phyloP scores from a whole-genome alignment of 2,329 filamentous ascomycete genomes.

The Colletotrichum acutatum region DNA sequence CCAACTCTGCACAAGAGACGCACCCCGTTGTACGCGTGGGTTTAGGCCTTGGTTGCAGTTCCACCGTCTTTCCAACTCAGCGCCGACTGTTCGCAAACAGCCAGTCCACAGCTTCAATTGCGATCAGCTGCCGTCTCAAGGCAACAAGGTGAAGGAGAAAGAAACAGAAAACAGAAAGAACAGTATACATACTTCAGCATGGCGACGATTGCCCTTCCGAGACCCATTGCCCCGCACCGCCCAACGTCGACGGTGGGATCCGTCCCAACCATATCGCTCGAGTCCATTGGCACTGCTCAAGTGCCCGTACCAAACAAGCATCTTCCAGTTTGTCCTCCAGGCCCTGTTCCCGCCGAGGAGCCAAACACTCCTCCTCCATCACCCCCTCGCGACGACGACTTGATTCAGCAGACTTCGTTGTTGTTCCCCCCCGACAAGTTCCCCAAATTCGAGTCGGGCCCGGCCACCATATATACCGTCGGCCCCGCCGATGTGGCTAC shows the following conservation, averaged over 20 bases:
- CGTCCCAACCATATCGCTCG: constrained; percentile 46
- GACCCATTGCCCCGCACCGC: constrained; percentile 58
- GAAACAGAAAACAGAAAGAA: neutral
- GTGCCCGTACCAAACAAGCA: constrained; percentile 84
- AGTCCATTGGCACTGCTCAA: constrained; percentile 48
- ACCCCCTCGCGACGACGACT: constrained; percentile 58
- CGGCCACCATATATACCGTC: constrained; percentile 77
- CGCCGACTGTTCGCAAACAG: neutral
- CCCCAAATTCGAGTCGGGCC: constrained; percentile 59
- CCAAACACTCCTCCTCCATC: constrained; percentile 74
- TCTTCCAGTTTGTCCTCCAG: constrained; percentile 87
- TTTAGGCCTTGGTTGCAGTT: neutral
- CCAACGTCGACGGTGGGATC: constrained; percentile 51
- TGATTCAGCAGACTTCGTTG: constrained; percentile 72
- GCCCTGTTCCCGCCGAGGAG: constrained; percentile 68
- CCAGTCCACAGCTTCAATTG: neutral
- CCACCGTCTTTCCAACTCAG: neutral
- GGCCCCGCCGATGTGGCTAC: constrained; percentile 74
- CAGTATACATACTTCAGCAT: constrained; percentile 45
- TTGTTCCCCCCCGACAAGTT: constrained; percentile 79
- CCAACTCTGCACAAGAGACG: neutral
- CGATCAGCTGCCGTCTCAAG: neutral
- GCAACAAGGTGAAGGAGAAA: neutral
- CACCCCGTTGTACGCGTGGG: neutral
- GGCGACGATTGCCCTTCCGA: constrained; percentile 66